These are phyloP conservation scores for Tuber borchii DNA, from an alignment of 495 filamentous ascomycete genomes.

Conservation along the genomic window DNA sequence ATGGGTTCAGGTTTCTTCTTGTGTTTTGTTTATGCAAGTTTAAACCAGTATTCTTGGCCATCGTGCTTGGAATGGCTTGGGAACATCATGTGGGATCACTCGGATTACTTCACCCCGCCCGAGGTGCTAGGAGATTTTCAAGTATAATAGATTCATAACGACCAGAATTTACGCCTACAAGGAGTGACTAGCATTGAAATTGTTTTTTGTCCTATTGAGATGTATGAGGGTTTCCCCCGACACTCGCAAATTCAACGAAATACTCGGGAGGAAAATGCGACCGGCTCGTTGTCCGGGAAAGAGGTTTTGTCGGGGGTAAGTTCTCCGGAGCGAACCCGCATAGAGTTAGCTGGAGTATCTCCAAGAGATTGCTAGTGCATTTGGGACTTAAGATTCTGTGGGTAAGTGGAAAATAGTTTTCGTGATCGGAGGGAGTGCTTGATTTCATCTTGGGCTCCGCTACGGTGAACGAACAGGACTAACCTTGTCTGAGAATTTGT, in stretches of 20 bases:
- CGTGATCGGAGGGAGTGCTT: background rate
- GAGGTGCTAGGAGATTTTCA: background rate
- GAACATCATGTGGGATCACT: background rate
- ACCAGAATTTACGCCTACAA: background rate
- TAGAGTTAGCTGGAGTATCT: background rate
- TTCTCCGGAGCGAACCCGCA: background rate
- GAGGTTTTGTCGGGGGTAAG: background rate
- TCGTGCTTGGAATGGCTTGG: background rate
- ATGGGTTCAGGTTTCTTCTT: background rate
- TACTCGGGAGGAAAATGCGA: background rate
- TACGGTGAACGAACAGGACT: background rate
- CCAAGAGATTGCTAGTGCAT: background rate
- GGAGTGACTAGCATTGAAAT: background rate
- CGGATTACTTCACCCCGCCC: background rate
- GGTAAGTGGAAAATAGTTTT: background rate
- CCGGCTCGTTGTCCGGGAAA: background rate
- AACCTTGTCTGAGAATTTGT: background rate
- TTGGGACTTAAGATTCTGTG: background rate
- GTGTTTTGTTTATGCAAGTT: background rate
- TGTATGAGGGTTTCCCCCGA: background rate
- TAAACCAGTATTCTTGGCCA: background rate
- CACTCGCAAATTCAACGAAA: background rate
- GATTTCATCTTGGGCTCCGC: background rate
- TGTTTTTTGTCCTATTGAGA: background rate
- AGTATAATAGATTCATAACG: background rate